Evolutionary conservation across 176 grass and related monocot species (phyloP), one percentile per base, ranked within the genome.

Genomic region (Carex kokanica): DNA sequence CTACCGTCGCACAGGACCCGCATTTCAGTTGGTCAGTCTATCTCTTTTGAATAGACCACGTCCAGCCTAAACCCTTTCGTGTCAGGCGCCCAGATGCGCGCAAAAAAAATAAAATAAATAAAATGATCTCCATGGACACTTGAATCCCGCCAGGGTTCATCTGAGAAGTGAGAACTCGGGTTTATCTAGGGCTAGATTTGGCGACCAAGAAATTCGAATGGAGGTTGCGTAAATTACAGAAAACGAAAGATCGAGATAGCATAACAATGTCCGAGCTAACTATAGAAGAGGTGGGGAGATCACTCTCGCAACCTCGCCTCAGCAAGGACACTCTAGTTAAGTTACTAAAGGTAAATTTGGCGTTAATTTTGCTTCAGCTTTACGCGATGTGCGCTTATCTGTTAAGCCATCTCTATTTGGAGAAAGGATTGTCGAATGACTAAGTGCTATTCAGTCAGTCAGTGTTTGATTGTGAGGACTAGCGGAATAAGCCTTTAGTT

Each of bases 281-380:
- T 27, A 84, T 88, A 68, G 72, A 86, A 69, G 86, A 91, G 82
- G 86, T 93, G 5, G 96, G 96, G 81, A 90, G 89, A 74, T 88
- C 63, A 77, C 96, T 98, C 79, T 81, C 84, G 73, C 91, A 89
- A 82, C 88, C 93, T 81, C 91, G 91, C 85, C 93, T 93, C 65
- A 88, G 84, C 86, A 98, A 98, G 89, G 92, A 95, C 74, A 61
- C 93, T 75, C 84, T 94, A 59, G 71, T 98, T 75, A 95, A 95
- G 88, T 88, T 95, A 52, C 91, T 98, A 18, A 98, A 98, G 96
- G 96, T 95, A 86, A 78, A 34, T 34, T 34, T 34, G 3, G 32
- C 32, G 32, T 34, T 34, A 34, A 8, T 25, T 29, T 51, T 51
- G 2, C 60, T 53, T 62, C 51, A 13, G 25, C 41, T 73, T 24